Percentiles rank a stretch among this genome's conserved stretches.
Conservation (phyloP, 1,284 basidiomycete genomes). For the Vanrija sp. region DNA sequence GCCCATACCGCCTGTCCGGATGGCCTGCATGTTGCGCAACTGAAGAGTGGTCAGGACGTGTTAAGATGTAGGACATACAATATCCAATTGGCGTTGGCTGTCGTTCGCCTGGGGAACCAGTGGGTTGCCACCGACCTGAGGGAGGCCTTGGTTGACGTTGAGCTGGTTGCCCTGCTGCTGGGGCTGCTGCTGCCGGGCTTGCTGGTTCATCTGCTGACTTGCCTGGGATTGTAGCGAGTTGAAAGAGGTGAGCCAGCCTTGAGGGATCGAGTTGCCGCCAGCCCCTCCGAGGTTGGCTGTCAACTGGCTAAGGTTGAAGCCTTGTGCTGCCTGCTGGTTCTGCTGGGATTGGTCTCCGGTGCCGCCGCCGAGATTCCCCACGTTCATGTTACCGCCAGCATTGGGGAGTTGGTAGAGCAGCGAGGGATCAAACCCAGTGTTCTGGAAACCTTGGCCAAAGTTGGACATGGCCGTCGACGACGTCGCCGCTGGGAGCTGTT, state of each 20-base stretch:
- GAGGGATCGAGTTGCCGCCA: conserved; percentile 7
- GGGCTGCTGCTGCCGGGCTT: neutral
- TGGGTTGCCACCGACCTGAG: neutral
- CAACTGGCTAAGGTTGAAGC: conserved; percentile 14
- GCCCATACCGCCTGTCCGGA: conserved; percentile 2
- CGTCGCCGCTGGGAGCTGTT: neutral
- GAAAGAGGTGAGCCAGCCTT: conserved; percentile 16
- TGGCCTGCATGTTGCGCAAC: conserved; percentile 17
- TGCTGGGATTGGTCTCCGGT: conserved; percentile 8
- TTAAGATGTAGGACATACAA: conserved; percentile 4
- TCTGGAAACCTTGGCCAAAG: conserved; percentile 20
- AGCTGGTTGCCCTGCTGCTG: conserved; percentile 3
- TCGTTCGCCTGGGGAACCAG: neutral
- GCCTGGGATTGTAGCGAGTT: conserved; percentile 14
- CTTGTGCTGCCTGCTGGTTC: conserved; percentile 1
- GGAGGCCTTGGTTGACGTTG: neutral
- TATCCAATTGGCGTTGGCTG: conserved; percentile 13
- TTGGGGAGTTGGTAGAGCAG: conserved; percentile 15
- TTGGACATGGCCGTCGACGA: conserved; percentile 18
- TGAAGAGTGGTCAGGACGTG: neutral
- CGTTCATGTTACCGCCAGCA: conserved; percentile 2
- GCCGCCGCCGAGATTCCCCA: conserved; percentile 4
- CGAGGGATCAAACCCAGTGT: conserved; percentile 15
- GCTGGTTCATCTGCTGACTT: conserved; percentile 9
- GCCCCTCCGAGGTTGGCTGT: conserved; percentile 1